Conservation (phyloP, 179 eudicot genomes). For the Carnegiea gigantea region DNA sequence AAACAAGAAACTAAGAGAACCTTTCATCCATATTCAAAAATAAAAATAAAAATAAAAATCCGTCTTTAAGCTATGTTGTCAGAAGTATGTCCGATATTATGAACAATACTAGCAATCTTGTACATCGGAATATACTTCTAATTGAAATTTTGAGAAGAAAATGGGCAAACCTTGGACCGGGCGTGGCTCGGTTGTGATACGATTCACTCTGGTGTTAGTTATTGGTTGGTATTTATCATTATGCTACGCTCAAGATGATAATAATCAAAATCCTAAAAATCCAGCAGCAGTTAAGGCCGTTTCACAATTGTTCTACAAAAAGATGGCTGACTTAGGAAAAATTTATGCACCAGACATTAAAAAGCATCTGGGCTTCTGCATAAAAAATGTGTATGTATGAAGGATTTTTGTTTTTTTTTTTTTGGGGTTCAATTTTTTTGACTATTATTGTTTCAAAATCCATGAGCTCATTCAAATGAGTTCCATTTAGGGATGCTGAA, state of each 20-base stretch:
- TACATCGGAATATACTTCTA: constrained; percentile 4
- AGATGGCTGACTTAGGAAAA: background rate
- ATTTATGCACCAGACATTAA: constrained; percentile 2
- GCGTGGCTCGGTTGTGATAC: background rate
- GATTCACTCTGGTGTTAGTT: background rate
- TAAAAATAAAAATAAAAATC: background rate
- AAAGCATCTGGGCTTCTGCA: constrained; percentile 3
- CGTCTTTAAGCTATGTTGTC: background rate
- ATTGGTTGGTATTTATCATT: background rate
- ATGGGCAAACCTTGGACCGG: background rate
- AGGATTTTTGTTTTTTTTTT: background rate
- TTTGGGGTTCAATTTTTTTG: background rate
- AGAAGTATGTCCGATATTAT: constrained; percentile 2
- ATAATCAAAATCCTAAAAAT: background rate
- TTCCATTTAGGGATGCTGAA: background rate
- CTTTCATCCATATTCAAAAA: background rate
- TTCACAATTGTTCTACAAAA: background rate
- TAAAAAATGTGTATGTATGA: background rate
- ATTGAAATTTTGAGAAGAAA: background rate
- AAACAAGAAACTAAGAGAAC: background rate
- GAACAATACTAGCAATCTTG: background rate
- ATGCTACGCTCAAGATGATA: background rate
- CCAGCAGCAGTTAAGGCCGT: background rate
- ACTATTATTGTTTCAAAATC: background rate
- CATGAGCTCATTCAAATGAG: background rate